phyloP scores from a whole-genome alignment of 208 protist genomes.

The Herpetomonas muscarum region DNA sequence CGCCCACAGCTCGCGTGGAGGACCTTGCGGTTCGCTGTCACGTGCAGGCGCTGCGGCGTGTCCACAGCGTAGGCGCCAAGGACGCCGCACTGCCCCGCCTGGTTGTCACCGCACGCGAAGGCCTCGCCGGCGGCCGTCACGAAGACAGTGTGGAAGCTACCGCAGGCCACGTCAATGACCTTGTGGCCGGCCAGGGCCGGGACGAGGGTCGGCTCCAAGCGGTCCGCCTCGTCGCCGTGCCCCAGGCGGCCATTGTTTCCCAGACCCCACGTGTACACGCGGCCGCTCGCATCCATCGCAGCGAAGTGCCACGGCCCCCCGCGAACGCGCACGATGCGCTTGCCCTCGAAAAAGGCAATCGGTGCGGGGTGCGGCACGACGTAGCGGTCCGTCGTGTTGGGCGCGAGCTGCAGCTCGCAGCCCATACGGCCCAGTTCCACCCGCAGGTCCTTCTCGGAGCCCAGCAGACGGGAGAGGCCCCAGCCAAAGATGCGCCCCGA shows the following conservation, averaged over 20 bases:
- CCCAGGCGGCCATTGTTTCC: slow-evolving; percentile 77
- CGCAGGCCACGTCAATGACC: slow-evolving; percentile 68
- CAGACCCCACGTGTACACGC: slow-evolving; percentile 75
- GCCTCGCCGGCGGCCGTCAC: slow-evolving; percentile 47
- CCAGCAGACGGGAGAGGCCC: slow-evolving; percentile 60
- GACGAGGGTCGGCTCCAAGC: slow-evolving; percentile 32
- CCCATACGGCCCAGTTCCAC: slow-evolving; percentile 4
- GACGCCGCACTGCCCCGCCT: slow-evolving; percentile 71
- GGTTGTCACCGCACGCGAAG: slow-evolving; percentile 76
- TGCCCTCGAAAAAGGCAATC: slow-evolving; percentile 23
- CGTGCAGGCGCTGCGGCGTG: slow-evolving; percentile 32
- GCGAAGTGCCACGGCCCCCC: slow-evolving; percentile 81
- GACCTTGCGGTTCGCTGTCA: slow-evolving; percentile 34
- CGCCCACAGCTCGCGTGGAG: slow-evolving; percentile 67
- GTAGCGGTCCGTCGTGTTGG: slow-evolving; percentile 18
- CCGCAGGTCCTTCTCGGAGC: slow-evolving; percentile 28
- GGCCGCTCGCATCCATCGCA: slow-evolving; percentile 35
- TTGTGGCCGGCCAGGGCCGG: slow-evolving; percentile 19
- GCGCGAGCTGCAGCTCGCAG: neutral
- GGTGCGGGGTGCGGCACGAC: slow-evolving; percentile 31
- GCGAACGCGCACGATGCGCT: slow-evolving; percentile 34
- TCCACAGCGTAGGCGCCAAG: slow-evolving; percentile 37
- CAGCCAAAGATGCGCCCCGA: slow-evolving; percentile 66
- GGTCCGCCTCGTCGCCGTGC: slow-evolving; percentile 58
- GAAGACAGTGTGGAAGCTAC: slow-evolving; percentile 78